Percentiles rank a stretch among this genome's conserved stretches.
These are phyloP conservation scores for Amanita molliuscula DNA, from an alignment of 768 basidiomycete species.

Conservation along the genomic window DNA sequence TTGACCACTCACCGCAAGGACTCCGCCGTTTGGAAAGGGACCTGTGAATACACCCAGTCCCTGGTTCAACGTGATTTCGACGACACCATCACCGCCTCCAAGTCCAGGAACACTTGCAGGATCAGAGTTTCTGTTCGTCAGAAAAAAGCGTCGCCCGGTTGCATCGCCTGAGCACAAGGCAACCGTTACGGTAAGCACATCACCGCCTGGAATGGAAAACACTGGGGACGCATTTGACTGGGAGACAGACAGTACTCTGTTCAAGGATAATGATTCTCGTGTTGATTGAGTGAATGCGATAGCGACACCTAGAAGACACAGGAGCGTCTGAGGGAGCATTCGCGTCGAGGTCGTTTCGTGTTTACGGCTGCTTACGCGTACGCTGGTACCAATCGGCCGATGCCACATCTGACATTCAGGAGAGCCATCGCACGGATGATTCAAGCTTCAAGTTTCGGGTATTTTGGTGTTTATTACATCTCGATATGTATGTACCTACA, in stretches of 20 bases:
- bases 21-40: constrained; percentile 33
- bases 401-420: too few relatives aligned
- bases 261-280: constrained; percentile 21
- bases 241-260: constrained; percentile 24
- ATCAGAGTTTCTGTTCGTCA: constrained; percentile 36
- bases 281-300: constrained; percentile 21
- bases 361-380: background rate
- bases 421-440: background rate
- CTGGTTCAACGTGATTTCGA: constrained; percentile 35
- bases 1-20: constrained; percentile 36
- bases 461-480: background rate
- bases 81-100: constrained; percentile 26
- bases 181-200: constrained; percentile 33
- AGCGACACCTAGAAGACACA: constrained; percentile 22
- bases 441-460: too few relatives aligned
- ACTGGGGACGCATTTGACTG: constrained; percentile 19
- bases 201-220: constrained; percentile 30
- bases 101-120: constrained; percentile 24
- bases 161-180: constrained; percentile 33
- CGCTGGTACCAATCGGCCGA: background rate
- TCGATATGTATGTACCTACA: constrained; percentile 7
- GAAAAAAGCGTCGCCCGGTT: constrained; percentile 39
- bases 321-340: constrained; percentile 26
- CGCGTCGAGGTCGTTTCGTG: background rate
- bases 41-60: constrained; percentile 49